These are phyloP conservation scores for Cudoniella acicularis DNA, from an alignment of 495 filamentous ascomycete species.

Conservation along the genomic window DNA sequence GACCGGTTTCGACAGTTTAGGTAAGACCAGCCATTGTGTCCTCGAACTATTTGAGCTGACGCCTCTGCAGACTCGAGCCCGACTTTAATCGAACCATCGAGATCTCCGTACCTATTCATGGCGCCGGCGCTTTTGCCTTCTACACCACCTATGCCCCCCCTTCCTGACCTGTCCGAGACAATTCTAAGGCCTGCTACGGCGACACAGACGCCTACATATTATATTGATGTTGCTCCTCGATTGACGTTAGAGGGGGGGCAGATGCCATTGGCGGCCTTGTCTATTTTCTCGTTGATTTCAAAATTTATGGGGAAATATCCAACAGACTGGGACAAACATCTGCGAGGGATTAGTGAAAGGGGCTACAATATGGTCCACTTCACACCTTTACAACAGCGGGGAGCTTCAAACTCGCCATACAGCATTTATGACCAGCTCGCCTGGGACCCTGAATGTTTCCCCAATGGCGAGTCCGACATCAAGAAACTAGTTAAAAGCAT, in stretches of 20 bases:
- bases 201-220: conserved; percentile 70
- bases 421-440: conserved; percentile 88
- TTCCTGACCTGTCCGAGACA: conserved; percentile 69
- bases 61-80: conserved; percentile 63
- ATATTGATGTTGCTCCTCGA: conserved; percentile 89
- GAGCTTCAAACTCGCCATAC: conserved; percentile 92
- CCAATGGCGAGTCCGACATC: conserved; percentile 82
- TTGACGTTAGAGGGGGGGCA: conserved; percentile 65
- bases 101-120: conserved; percentile 79
- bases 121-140: conserved; percentile 91
- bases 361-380: conserved; percentile 99
- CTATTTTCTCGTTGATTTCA: conserved; percentile 90
- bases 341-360: conserved; percentile 78
- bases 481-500: conserved; percentile 71
- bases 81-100: conserved; percentile 90
- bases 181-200: conserved; percentile 41
- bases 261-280: conserved; percentile 80
- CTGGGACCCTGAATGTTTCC: conserved; percentile 82
- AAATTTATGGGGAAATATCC: conserved; percentile 97
- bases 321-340: conserved; percentile 80
- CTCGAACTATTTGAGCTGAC: background rate
- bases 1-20: conserved; percentile 79
- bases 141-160: conserved; percentile 88
- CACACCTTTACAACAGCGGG: conserved; percentile 85
- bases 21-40: conserved; percentile 46